phyloP scores from a whole-genome alignment of 169 alveolate species.

The Cyclospora cayetanensis region DNA sequence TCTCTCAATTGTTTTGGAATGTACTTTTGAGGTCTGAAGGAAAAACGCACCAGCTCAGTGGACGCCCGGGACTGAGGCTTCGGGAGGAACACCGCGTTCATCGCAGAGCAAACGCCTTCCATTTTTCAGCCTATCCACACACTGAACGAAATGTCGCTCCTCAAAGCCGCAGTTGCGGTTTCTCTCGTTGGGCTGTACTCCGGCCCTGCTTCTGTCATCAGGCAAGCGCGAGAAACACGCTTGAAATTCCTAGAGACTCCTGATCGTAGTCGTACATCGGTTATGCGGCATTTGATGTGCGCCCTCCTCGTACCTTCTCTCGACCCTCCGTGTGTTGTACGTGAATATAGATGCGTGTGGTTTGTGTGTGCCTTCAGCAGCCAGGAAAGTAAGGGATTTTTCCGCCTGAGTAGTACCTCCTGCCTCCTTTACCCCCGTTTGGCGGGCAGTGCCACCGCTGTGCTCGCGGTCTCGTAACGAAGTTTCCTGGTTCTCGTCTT shows the following conservation, averaged over 20 bases:
- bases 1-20: background rate
- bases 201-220: background rate
- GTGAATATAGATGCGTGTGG: background rate
- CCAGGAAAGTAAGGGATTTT: background rate
- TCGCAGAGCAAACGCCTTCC: too few relatives aligned
- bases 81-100: too few relatives aligned
- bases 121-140: too few relatives aligned
- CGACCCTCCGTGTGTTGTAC: too few relatives aligned
- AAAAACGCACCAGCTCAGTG: background rate
- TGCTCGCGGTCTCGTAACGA: too few relatives aligned
- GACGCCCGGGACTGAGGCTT: background rate
- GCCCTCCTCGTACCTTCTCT: too few relatives aligned
- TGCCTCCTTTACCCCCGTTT: too few relatives aligned
- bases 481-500: too few relatives aligned
- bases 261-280: background rate
- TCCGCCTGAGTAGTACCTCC: too few relatives aligned
- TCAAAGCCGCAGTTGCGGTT: background rate
- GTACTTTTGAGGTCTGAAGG: background rate
- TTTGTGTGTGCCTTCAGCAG: background rate
- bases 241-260: background rate
- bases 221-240: background rate
- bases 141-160: background rate
- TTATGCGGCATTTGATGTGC: too few relatives aligned
- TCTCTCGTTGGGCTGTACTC: background rate
- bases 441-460: too few relatives aligned